Percentiles rank a stretch among this genome's conserved stretches.
Evolutionary conservation across 2,329 filamentous ascomycete genomes (phyloP).

Genomic region (Aspergillus sp.): DNA sequence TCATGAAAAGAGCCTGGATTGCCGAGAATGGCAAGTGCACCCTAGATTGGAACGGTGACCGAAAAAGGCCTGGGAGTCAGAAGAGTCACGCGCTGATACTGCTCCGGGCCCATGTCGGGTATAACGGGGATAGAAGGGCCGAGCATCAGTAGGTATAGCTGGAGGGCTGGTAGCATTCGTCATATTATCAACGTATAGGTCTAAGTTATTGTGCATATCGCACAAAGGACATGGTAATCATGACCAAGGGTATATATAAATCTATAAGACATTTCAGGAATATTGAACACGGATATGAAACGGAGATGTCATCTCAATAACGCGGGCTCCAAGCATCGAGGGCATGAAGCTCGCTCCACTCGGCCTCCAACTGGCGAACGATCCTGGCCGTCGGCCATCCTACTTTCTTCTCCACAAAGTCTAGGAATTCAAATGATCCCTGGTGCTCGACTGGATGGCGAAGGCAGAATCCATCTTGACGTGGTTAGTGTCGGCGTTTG

Average conservation of each 20-base stretch:
- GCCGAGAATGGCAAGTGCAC: neutral
- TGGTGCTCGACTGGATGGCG: constrained; percentile 27
- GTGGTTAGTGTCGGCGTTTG: neutral
- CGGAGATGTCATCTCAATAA: neutral
- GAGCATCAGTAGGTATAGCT: neutral
- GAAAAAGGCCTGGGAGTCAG: neutral
- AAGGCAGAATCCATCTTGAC: constrained; percentile 34
- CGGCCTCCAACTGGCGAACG: constrained; percentile 25
- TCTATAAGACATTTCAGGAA: neutral
- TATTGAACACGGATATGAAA: neutral
- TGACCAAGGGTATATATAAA: neutral
- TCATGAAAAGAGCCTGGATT: neutral
- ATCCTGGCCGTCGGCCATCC: constrained; percentile 37
- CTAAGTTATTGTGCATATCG: neutral
- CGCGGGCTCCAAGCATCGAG: constrained; percentile 16
- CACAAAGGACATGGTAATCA: too few relatives aligned
- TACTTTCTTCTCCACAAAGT: constrained; percentile 26
- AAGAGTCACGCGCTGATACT: neutral
- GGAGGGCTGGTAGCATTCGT: neutral
- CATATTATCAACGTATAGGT: neutral
- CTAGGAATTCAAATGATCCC: constrained; percentile 29
- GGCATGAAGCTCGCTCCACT: constrained; percentile 30
- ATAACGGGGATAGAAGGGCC: neutral
- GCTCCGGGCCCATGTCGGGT: too few relatives aligned
- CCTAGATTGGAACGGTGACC: neutral